Percentiles rank a stretch among this genome's conserved stretches.
Evolutionary conservation across 352 stramenopile genomes (phyloP).

Genomic region (Phytopythium cucurbitacearum): DNA sequence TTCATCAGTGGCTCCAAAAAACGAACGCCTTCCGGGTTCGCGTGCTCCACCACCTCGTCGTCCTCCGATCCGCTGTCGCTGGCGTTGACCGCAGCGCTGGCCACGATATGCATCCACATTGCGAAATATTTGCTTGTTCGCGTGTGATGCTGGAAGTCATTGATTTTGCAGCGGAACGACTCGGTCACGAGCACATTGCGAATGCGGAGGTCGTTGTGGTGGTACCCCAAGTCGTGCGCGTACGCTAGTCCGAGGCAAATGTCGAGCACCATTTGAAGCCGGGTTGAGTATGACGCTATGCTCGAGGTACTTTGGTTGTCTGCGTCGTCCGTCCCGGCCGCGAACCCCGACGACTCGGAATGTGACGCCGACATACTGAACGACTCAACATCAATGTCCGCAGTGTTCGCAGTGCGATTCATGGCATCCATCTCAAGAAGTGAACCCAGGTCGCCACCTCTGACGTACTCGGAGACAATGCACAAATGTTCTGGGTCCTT

Average conservation of each 20-base stretch:
- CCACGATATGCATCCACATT: slow-evolving; percentile 10
- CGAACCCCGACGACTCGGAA: not conserved
- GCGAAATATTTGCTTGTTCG: slow-evolving; percentile 20
- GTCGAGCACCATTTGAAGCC: slow-evolving; percentile 59
- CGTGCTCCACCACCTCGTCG: slow-evolving; percentile 14
- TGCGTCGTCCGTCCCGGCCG: slow-evolving; percentile 1
- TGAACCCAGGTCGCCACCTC: slow-evolving; percentile 45
- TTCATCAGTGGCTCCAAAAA: slow-evolving; percentile 23
- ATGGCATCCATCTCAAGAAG: slow-evolving; percentile 50
- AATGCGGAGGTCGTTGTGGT: slow-evolving; percentile 60
- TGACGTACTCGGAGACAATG: slow-evolving; percentile 66
- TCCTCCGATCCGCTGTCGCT: slow-evolving; percentile 15
- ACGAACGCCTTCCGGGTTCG: slow-evolving; percentile 24
- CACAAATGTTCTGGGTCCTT: slow-evolving; percentile 55
- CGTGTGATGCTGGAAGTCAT: slow-evolving; percentile 41
- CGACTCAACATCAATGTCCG: slow-evolving; percentile 4
- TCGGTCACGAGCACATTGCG: slow-evolving; percentile 66
- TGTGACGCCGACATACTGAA: slow-evolving; percentile 7
- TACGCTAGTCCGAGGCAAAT: slow-evolving; percentile 49
- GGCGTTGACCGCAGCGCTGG: slow-evolving; percentile 12
- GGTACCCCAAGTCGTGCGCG: slow-evolving; percentile 41
- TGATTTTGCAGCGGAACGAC: slow-evolving; percentile 52
- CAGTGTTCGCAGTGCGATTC: slow-evolving; percentile 6
- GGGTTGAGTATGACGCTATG: slow-evolving; percentile 20
- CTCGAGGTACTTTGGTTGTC: not conserved